A percentile compares a stretch with the other conserved stretches of the same genome.
Evolutionary conservation across 2,329 filamentous ascomycete genomes (phyloP).

Genomic region (Tolypocladium pustulatum): DNA sequence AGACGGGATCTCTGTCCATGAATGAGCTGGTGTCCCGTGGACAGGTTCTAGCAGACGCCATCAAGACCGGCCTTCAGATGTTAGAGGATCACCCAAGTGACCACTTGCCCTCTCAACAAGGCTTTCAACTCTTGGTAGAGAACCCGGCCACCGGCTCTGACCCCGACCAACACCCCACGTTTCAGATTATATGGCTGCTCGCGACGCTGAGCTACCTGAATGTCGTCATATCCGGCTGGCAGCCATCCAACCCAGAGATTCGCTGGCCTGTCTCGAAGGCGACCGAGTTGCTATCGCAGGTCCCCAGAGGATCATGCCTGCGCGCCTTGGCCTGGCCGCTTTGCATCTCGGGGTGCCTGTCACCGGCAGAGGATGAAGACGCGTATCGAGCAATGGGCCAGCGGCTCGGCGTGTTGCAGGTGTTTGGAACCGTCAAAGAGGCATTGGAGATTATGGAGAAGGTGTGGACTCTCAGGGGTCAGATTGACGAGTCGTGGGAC

Average conservation of each 20-base stretch:
- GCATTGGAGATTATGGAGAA: conserved; percentile 34
- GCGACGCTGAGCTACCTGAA: conserved; percentile 36
- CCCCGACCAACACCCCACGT: conserved; percentile 11
- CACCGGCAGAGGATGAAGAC: conserved; percentile 26
- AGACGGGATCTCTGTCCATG: conserved; percentile 31
- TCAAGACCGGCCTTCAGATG: conserved; percentile 20
- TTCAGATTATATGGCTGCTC: conserved; percentile 35
- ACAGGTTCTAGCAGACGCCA: conserved; percentile 25
- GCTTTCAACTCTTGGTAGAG: conserved; percentile 5
- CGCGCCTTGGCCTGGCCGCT: conserved; percentile 29
- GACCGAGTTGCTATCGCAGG: conserved; percentile 21
- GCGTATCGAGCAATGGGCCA: conserved; percentile 29
- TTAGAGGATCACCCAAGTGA: conserved; percentile 14
- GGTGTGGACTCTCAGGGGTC: conserved; percentile 30
- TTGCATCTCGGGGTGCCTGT: conserved; percentile 30
- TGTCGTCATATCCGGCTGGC: conserved; percentile 40
- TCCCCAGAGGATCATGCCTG: conserved; percentile 20
- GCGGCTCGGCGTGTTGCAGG: conserved; percentile 28
- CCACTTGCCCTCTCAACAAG: background rate
- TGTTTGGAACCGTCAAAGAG: conserved; percentile 34
- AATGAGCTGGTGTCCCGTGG: conserved; percentile 35
- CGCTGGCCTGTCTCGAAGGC: conserved; percentile 19
- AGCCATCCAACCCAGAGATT: conserved; percentile 32
- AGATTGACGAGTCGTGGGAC: conserved; percentile 33
- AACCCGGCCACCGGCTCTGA: conserved; percentile 9